Evolutionary conservation across 441 rosid species (phyloP).

Genomic region (Brassica balearica): DNA sequence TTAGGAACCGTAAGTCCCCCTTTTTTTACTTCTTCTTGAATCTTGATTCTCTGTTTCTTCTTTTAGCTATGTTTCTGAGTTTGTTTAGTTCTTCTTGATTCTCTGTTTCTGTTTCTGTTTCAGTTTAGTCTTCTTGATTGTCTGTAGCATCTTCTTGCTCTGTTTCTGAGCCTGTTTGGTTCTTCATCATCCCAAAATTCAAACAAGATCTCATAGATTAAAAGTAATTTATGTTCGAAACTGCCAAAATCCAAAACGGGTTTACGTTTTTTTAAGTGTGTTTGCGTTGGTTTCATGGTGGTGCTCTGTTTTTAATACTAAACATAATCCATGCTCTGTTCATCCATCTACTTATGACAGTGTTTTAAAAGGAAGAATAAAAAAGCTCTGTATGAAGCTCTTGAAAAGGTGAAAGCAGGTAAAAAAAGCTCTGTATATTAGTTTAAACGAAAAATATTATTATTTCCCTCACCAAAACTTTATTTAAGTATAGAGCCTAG

Average conservation of each 20-base stretch:
- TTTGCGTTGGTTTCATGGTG: neutral
- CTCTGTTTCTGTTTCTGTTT: neutral
- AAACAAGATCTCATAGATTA: neutral
- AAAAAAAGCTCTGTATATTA: neutral
- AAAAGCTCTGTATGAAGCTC: constrained; percentile 64
- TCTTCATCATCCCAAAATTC: neutral
- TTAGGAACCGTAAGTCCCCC: constrained; percentile 54
- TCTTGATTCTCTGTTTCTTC: constrained; percentile 16
- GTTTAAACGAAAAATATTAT: neutral
- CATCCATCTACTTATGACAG: constrained; percentile 39
- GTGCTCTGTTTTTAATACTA: constrained; percentile 26
- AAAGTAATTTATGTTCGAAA: neutral
- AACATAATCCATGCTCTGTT: constrained; percentile 27
- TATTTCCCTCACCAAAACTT: neutral
- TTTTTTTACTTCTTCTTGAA: neutral
- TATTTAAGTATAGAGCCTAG: neutral
- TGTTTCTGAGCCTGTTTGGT: neutral
- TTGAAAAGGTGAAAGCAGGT: constrained; percentile 82
- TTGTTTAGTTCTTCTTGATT: neutral
- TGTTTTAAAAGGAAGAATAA: constrained; percentile 64
- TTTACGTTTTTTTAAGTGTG: neutral
- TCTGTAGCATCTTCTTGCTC: neutral
- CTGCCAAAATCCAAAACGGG: neutral
- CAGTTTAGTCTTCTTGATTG: neutral
- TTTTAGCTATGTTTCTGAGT: neutral